Evolutionary conservation across 2,329 filamentous ascomycete genomes (phyloP), one percentile per base, ranked within the genome.

Genomic region (Colletotrichum siamense): DNA sequence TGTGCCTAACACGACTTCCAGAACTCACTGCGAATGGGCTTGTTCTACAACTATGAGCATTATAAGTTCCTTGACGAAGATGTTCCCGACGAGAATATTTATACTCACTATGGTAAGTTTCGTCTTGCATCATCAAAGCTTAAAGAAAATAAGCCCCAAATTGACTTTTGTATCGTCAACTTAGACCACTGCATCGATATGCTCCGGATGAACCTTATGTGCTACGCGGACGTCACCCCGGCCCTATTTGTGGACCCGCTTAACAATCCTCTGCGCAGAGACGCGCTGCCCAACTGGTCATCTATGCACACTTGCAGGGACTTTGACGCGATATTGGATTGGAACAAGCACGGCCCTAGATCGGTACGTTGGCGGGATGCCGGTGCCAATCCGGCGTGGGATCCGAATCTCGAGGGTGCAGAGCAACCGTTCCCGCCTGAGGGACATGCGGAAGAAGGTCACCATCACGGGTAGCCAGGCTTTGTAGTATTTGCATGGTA

Each of bases 341-440:
- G 69, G 73, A 76, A 76, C 22, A 76, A 68, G 32, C n/a, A 76
- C 13, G 73, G 73, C 3, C 63, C 73, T 10, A 32, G 73, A 22
- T 73, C 73, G 6, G 69, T 76, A 52, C 73, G 73, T 15, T 76
- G 73, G 73, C 73, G 73, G 7, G 69, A 76, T 12, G 73, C 73
- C 2, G 73, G 73, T 15, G n/a, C 73, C 3, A 76, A 76, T 18
- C 73, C 73, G 10, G 32, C 73, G 8, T 76, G 73, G 73, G 32
- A 76, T n/a, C 73, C 73, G 1, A 28, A 30, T 13, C 55, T 73
- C 1, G n/a, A 73, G 26, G 73, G 64, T 8, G 73, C 73, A 7
- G 73, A 76, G 16, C 55, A 52, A 44, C 55, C 73, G 13, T 76
- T 76, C 16, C 73, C 69, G 9, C 39, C 55, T 3, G 73, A 76